These are phyloP conservation scores for Tolypocladium paradoxum DNA, from an alignment of 2,329 filamentous ascomycete species.

Conservation along the genomic window DNA sequence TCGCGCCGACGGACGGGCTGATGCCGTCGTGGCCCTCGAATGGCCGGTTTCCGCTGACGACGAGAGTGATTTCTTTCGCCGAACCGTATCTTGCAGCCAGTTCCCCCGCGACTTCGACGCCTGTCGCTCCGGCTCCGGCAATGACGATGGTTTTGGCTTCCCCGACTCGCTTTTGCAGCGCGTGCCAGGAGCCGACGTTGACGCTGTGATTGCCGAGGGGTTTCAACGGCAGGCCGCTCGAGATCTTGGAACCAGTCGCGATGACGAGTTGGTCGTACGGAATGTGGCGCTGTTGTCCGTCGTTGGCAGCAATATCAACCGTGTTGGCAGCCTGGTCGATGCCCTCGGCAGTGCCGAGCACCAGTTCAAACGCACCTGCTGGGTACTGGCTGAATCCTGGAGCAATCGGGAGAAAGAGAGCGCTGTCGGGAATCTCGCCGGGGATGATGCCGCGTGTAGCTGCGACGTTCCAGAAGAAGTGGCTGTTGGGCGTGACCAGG, in stretches of 20 bases:
- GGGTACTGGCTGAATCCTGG: constrained; percentile 35
- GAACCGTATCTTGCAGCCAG: constrained; percentile 16
- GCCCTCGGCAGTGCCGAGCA: constrained; percentile 33
- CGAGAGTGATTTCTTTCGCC: constrained; percentile 12
- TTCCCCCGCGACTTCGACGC: constrained; percentile 26
- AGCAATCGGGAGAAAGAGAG: constrained; percentile 35
- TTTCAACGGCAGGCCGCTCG: constrained; percentile 35
- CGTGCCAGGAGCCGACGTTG: constrained; percentile 23
- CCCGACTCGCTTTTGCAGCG: constrained; percentile 13
- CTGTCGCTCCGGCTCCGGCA: constrained; percentile 27
- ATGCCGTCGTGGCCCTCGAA: neutral
- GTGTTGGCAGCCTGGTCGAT: constrained; percentile 22
- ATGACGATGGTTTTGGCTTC: constrained; percentile 22
- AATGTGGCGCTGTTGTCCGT: constrained; percentile 20
- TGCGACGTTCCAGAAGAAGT: constrained; percentile 47
- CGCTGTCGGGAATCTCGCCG: constrained; percentile 32
- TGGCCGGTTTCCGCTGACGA: constrained; percentile 2
- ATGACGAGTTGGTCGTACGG: constrained; percentile 41
- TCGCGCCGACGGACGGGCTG: constrained; percentile 19
- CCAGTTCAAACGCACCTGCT: constrained; percentile 32
- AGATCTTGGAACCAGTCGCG: constrained; percentile 38
- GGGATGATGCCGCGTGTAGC: constrained; percentile 44
- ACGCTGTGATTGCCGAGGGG: constrained; percentile 32
- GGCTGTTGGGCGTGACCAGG: constrained; percentile 40
- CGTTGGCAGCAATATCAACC: constrained; percentile 23